A percentile compares a stretch with the other conserved stretches of the same genome.
Conservation (phyloP, 2,329 filamentous ascomycete species). For the Botrytis sinoallii region DNA sequence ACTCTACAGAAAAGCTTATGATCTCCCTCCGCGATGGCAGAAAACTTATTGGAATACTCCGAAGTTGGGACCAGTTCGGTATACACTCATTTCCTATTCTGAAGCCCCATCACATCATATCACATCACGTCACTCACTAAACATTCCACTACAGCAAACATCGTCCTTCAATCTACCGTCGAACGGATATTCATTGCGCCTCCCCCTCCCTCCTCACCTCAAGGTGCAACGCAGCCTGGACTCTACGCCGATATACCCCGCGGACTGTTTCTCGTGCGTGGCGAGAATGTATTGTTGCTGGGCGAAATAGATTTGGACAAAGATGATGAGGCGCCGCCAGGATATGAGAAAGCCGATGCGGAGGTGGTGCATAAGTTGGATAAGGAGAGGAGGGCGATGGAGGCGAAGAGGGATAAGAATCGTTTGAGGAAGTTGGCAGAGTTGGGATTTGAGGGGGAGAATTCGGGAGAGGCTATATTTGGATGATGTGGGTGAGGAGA, state of each 20-base stretch:
- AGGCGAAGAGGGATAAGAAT: constrained; percentile 71
- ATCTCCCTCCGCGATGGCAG: constrained; percentile 87
- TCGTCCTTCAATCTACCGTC: constrained; percentile 88
- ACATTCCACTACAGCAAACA: constrained; percentile 63
- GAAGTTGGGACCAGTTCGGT: constrained; percentile 99
- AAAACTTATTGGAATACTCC: constrained; percentile 86
- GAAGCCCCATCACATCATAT: background rate
- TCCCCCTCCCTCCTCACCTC: constrained; percentile 45
- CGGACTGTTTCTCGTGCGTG: constrained; percentile 87
- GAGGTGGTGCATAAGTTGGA: constrained; percentile 70
- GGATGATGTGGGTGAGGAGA: constrained; percentile 40
- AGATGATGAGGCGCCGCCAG: constrained; percentile 78
- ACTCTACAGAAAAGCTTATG: constrained; percentile 81
- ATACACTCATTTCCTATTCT: constrained; percentile 41
- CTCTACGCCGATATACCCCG: constrained; percentile 82
- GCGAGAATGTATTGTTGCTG: constrained; percentile 93
- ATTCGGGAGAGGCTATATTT: constrained; percentile 69
- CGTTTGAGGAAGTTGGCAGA: constrained; percentile 68
- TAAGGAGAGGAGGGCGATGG: constrained; percentile 65
- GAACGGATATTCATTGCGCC: constrained; percentile 71
- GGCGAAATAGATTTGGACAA: constrained; percentile 97
- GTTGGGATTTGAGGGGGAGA: constrained; percentile 86
- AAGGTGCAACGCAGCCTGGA: constrained; percentile 40
- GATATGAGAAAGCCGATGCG: constrained; percentile 63
- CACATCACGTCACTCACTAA: constrained; percentile 19